These are phyloP conservation scores for Hypoxylon sp. DNA, from an alignment of 2,329 filamentous ascomycete species.

Conservation along the genomic window DNA sequence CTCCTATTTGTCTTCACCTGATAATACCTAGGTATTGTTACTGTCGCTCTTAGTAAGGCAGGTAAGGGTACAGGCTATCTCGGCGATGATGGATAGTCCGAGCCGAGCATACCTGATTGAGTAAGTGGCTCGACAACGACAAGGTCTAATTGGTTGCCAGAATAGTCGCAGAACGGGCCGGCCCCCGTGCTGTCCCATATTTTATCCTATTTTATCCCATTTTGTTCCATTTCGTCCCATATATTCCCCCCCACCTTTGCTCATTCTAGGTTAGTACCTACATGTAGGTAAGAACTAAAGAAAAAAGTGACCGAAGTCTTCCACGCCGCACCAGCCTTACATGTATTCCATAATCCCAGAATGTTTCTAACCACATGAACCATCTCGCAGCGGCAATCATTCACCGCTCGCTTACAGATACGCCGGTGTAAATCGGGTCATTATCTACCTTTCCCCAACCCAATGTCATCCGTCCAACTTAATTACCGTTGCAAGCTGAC, in stretches of 20 bases:
- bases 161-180: background rate
- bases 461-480: background rate
- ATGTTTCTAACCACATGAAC: background rate
- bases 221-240: background rate
- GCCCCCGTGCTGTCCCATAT: background rate
- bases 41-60: background rate
- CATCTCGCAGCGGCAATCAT: background rate
- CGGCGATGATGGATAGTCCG: conserved; percentile 1
- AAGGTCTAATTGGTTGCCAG: background rate
- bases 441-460: background rate
- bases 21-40: background rate
- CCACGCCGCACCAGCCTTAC: background rate
- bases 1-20: background rate
- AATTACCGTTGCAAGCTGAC: conserved; percentile 2
- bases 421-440: conserved; percentile 2
- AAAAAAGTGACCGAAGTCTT: background rate
- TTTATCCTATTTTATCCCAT: background rate
- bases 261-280: background rate
- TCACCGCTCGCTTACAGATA: background rate
- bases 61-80: background rate
- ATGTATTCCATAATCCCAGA: background rate
- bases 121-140: background rate
- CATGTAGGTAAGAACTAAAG: background rate
- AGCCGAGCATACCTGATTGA: background rate
- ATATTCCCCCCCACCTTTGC: background rate